Evolutionary conservation across 2,329 filamentous ascomycete species (phyloP).

Genomic region (Hypoxylon sp.): DNA sequence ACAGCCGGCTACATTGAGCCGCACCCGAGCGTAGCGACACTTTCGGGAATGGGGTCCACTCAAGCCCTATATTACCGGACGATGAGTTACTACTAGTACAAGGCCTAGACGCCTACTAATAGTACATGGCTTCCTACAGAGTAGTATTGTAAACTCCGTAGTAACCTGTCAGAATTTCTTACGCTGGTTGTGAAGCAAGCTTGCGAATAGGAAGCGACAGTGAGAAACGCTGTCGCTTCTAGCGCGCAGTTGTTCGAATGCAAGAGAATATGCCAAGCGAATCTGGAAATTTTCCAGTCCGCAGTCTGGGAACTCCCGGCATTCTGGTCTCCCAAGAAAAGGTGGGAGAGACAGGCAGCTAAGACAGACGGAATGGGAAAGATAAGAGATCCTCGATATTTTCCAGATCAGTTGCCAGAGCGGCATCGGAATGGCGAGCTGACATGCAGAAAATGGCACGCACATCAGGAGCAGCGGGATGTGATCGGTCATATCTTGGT

Average conservation of each 20-base stretch:
- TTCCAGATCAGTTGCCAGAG: constrained; percentile 35
- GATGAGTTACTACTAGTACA: constrained; percentile 9
- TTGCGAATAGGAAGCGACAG: background rate
- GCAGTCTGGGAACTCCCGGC: constrained; percentile 12
- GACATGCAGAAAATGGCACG: constrained; percentile 29
- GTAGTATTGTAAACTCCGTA: background rate
- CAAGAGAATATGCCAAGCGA: constrained; percentile 3
- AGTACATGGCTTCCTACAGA: background rate
- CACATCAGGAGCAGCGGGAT: constrained; percentile 15
- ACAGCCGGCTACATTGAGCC: constrained; percentile 39
- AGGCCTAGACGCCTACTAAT: constrained; percentile 26
- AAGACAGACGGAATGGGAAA: constrained; percentile 1
- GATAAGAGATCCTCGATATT: constrained; percentile 17
- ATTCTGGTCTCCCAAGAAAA: constrained; percentile 3
- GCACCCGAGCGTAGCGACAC: constrained; percentile 33
- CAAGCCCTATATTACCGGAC: constrained; percentile 5
- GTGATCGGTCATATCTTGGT: constrained; percentile 31
- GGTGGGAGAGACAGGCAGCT: constrained; percentile 2
- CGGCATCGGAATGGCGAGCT: constrained; percentile 41
- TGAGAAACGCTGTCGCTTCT: background rate
- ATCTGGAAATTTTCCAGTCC: background rate
- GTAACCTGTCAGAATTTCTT: background rate
- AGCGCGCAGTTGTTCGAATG: background rate
- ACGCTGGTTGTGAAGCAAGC: background rate
- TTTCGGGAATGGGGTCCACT: constrained; percentile 16